Base-by-base conservation (phyloP, 371 early-diverging fungal species). In the Lichtheimia hyalospora region DNA sequence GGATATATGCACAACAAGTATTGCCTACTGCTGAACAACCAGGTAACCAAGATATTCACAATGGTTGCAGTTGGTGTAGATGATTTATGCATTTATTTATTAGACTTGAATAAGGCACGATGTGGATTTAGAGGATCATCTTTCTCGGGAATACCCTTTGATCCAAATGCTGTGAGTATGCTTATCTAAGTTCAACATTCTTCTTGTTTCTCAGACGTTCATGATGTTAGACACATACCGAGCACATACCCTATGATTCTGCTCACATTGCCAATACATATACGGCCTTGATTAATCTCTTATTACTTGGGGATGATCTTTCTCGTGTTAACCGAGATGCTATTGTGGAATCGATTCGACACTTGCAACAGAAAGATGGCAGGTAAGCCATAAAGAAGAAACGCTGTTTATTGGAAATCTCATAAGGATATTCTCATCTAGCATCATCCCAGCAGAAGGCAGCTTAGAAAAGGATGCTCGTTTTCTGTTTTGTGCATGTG, bases 1-100 rank as follows among this genome's bases (percentile, higher is more conserved):
- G 98, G 98, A 89, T 97, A 40, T 98, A 98, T 78, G 90, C 89
- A 20, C 96, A 95, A 72, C 97, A 97, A 68, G 77, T 96, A 7
- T 16, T 18, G 34, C 27, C 27, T 4, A 54, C 55, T 1, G 43
- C 40, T 28, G 15, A 27, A 39, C 10, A 39, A n/a, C 42, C 40
- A 42, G 55, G 55, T 54, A 54, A 5, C 8, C 5, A 7, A 46
- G n/a, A 52, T 24, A 28, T n/a, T n/a, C n/a, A n/a, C n/a, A n/a
- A n/a, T n/a, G n/a, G n/a, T n/a, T n/a, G n/a, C n/a, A n/a, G n/a
- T n/a, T n/a, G n/a, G n/a, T n/a, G n/a, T n/a, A 52, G 16, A 5
- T 23, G 52, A 15, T 15, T 51, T 23, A 23, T 21, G 18, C 12
- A 40, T 21, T 2, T 13, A 50, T 23, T 49, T 13, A 50, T 23